Percentiles rank a stretch among this genome's conserved stretches.
Evolutionary conservation across 2,329 filamentous ascomycete genomes (phyloP).

Genomic region (Chaetomium globosum): DNA sequence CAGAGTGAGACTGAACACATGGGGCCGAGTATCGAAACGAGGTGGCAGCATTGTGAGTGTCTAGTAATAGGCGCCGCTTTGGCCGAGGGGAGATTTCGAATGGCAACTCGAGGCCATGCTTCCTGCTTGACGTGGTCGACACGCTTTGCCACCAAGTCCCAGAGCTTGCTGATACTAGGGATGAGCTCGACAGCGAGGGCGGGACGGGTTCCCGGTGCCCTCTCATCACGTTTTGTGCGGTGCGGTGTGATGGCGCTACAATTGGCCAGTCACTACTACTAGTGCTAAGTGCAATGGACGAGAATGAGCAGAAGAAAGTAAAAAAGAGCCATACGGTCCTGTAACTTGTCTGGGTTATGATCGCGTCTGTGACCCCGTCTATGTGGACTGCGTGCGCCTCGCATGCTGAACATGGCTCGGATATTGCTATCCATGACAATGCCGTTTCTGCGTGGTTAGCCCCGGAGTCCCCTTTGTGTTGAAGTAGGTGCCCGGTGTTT

Average conservation of each 20-base stretch:
- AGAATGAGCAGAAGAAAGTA: background rate
- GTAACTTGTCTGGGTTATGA: background rate
- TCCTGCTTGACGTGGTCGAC: slow-evolving; percentile 15
- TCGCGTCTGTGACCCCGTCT: background rate
- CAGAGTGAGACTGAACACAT: background rate
- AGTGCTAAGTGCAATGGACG: background rate
- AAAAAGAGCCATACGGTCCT: background rate
- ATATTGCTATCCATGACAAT: slow-evolving; percentile 18
- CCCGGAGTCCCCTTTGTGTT: background rate
- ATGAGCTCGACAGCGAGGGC: background rate
- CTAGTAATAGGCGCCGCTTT: slow-evolving; percentile 6
- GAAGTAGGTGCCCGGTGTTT: background rate
- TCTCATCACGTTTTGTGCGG: background rate
- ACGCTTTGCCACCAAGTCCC: slow-evolving; percentile 8
- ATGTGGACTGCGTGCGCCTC: background rate
- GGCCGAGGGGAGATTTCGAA: background rate
- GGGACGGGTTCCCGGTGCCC: background rate
- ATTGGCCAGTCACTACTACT: background rate
- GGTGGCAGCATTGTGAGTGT: background rate
- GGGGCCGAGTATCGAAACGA: slow-evolving; percentile 8
- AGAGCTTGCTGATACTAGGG: slow-evolving; percentile 5
- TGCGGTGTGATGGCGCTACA: background rate
- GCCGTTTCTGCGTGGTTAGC: slow-evolving; percentile 24
- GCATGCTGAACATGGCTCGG: slow-evolving; percentile 15
- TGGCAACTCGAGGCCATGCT: background rate